phyloP scores from a whole-genome alignment of 345 rosid genomes.

The Jatropha curcas region DNA sequence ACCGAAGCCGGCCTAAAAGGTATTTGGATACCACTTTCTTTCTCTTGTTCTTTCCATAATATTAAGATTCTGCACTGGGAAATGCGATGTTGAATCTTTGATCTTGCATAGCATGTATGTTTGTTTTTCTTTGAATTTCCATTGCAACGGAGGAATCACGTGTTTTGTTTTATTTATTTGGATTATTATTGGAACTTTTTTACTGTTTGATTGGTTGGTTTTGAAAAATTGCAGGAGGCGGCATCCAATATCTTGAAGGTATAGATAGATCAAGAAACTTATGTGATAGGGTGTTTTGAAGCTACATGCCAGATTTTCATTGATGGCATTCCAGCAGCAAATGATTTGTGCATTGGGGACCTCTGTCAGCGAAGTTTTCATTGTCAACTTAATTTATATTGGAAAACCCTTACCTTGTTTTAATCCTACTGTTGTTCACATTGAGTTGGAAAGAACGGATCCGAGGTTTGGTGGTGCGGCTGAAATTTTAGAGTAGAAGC shows the following conservation, averaged over 20 bases:
- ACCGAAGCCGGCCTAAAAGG: slow-evolving; percentile 93
- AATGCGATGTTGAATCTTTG: background rate
- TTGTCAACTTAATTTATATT: slow-evolving; percentile 26
- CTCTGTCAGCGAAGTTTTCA: slow-evolving; percentile 20
- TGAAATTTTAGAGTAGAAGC: slow-evolving; percentile 3
- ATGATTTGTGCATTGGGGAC: slow-evolving; percentile 30
- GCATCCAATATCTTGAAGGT: slow-evolving; percentile 61
- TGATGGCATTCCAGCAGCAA: slow-evolving; percentile 25
- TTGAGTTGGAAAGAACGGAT: slow-evolving; percentile 30
- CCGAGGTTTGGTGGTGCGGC: slow-evolving; percentile 26
- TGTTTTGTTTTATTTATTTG: background rate
- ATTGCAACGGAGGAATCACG: background rate
- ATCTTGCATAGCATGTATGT: background rate
- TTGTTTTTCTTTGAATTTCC: background rate
- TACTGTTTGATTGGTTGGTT: background rate
- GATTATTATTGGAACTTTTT: background rate
- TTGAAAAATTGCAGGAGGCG: slow-evolving; percentile 64
- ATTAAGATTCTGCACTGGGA: background rate
- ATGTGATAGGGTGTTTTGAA: slow-evolving; percentile 16
- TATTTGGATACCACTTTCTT: slow-evolving; percentile 24
- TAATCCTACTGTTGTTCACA: slow-evolving; percentile 30
- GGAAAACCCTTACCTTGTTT: slow-evolving; percentile 21
- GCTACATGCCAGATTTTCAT: slow-evolving; percentile 37
- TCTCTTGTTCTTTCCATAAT: background rate
- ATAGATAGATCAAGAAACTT: slow-evolving; percentile 26